phyloP scores from a whole-genome alignment of 1,284 basidiomycete species.

The Ustilago hordei region DNA sequence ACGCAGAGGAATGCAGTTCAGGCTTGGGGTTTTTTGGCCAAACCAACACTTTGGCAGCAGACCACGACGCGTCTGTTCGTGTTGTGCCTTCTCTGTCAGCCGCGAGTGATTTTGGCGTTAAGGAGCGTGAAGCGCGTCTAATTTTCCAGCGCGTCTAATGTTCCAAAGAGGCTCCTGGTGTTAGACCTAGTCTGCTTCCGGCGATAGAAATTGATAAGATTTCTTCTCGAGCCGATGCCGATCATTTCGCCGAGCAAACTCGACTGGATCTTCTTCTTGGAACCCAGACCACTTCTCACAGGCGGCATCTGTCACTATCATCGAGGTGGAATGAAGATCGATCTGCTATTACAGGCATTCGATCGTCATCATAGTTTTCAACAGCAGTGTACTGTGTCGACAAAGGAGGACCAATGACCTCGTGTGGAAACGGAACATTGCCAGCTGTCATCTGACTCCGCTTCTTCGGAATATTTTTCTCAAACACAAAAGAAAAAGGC shows the following conservation, averaged over 20 bases:
- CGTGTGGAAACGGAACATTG: slow-evolving; percentile 12
- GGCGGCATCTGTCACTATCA: too few species aligned
- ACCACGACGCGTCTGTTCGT: slow-evolving; percentile 20
- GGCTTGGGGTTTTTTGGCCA: slow-evolving; percentile 12
- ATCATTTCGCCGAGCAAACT: slow-evolving; percentile 7
- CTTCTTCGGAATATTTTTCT: slow-evolving; percentile 9
- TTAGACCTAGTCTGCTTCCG: background rate
- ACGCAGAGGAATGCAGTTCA: slow-evolving; percentile 6
- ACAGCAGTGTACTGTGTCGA: too few species aligned
- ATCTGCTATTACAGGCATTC: too few species aligned
- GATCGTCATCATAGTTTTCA: background rate
- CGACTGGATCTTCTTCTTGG: background rate
- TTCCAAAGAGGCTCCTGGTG: background rate
- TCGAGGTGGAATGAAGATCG: too few species aligned
- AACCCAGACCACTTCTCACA: background rate
- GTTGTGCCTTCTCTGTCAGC: background rate
- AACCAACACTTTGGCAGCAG: slow-evolving; percentile 13
- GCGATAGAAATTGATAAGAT: background rate
- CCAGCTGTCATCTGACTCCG: slow-evolving; percentile 26
- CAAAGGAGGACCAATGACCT: background rate
- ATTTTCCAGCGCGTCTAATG: background rate
- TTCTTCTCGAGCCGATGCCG: background rate
- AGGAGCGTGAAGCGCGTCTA: slow-evolving; percentile 22
- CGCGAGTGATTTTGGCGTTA: slow-evolving; percentile 17
- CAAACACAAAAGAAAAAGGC: slow-evolving; percentile 8